Conservation (phyloP, 2,329 filamentous ascomycete genomes). For the Aspergillus tubingensis region DNA sequence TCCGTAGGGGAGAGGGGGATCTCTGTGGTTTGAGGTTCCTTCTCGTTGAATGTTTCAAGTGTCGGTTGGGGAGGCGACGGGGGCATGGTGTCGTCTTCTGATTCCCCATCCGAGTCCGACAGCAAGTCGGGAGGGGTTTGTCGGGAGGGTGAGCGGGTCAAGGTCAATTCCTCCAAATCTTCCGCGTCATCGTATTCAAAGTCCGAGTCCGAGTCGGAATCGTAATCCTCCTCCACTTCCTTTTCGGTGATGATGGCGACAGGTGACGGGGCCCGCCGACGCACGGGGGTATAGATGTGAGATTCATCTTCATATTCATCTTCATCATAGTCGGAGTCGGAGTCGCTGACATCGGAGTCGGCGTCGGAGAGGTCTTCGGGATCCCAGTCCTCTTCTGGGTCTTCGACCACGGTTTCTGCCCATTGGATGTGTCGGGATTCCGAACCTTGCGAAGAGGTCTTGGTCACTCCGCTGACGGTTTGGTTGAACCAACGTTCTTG, state of each 20-base stretch:
- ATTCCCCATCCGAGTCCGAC: slow-evolving; percentile 64
- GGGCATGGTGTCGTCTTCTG: slow-evolving; percentile 72
- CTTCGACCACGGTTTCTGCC: slow-evolving; percentile 76
- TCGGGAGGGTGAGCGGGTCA: slow-evolving; percentile 70
- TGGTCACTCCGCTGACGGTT: slow-evolving; percentile 76
- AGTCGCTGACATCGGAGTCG: slow-evolving; percentile 54
- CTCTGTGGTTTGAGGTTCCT: slow-evolving; percentile 52
- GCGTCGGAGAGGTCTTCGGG: slow-evolving; percentile 64
- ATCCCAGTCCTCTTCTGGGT: slow-evolving; percentile 70
- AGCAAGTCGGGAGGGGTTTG: slow-evolving; percentile 69
- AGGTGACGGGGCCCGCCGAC: slow-evolving; percentile 35
- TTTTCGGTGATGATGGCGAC: slow-evolving; percentile 33
- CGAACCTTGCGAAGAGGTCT: slow-evolving; percentile 47
- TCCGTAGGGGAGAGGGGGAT: slow-evolving; percentile 40
- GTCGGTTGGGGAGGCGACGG: slow-evolving; percentile 63
- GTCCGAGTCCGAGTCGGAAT: slow-evolving; percentile 58
- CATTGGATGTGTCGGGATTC: slow-evolving; percentile 78
- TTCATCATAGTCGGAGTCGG: slow-evolving; percentile 53
- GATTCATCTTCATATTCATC: slow-evolving; percentile 38
- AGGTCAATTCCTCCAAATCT: slow-evolving; percentile 61
- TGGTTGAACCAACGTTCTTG: slow-evolving; percentile 99
- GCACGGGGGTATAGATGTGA: slow-evolving; percentile 39
- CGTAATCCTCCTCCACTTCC: slow-evolving; percentile 34
- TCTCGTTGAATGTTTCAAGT: slow-evolving; percentile 62
- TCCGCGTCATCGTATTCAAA: slow-evolving; percentile 60